Base-by-base conservation (phyloP, 2,329 filamentous ascomycete genomes). In the Xylaria hypoxylon region DNA sequence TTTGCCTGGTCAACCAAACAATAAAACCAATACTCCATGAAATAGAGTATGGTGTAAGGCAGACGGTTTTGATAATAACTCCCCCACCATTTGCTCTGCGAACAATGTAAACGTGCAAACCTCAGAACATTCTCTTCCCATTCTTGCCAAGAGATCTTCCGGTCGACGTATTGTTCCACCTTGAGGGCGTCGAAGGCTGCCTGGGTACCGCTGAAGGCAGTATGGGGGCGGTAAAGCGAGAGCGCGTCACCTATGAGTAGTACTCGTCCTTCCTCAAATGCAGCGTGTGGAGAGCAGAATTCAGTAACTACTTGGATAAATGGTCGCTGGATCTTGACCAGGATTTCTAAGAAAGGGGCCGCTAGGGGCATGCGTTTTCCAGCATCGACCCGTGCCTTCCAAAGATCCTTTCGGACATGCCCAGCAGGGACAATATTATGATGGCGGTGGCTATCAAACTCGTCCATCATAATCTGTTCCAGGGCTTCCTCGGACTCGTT, bases 221-320 rank as follows among this genome's bases (percentile, higher is more conserved):
- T 53, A 17, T 53, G 50, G 1, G 50, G 50, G 7, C 50, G 2
- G 19, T 24, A 51, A 2, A 53, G 31, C 10, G 50, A 53, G 1
- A 70, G 35, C 13, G 66, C 68, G 38, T 73, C 69, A 5, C 70
- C 65, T 0, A 74, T 45, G 1, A 73, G 62, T 2, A 74, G 50
- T 0, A 72, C 71, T 3, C 42, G 24, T 5, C 66, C 69, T 8
- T 68, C 56, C 22, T 67, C 64, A 40, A 72, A 72, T 0, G 59
- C 59, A 2, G 68, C 71, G 0, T 33, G 56, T 1, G 67, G 63
- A 3, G 71, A 68, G n/a, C 44, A 50, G 44, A 69, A 65, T 2
- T 74, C 70, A 0, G 61, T 68, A n/a, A 74, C 69, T 1, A 64
- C 58, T 24, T 72, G 71, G 3, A 74, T 61, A 45, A 74, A 73